These are phyloP conservation scores for Microbotryum scabiosae DNA, from an alignment of 1,284 basidiomycete species.

Conservation along the genomic window DNA sequence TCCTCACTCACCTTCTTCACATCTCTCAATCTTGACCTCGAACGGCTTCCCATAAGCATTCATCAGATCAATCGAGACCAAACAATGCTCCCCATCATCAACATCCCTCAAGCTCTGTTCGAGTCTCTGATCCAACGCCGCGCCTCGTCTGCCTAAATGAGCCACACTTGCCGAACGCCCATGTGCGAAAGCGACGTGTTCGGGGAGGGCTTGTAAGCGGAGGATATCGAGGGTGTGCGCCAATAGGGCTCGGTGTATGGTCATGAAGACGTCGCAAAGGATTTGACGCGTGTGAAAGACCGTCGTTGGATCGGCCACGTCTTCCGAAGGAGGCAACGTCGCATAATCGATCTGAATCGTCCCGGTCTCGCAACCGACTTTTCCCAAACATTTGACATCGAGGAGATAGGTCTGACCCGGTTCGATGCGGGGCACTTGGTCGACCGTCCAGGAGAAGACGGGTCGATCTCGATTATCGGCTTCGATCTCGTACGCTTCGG, in stretches of 20 bases:
- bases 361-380: slow-evolving; percentile 74
- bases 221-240: slow-evolving; percentile 73
- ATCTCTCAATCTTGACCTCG: slow-evolving; percentile 61
- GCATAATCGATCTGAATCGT: slow-evolving; percentile 73
- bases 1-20: slow-evolving; percentile 16
- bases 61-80: slow-evolving; percentile 74
- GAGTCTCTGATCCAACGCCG: slow-evolving; percentile 28
- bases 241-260: slow-evolving; percentile 77
- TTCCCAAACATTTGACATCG: slow-evolving; percentile 69
- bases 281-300: slow-evolving; percentile 72
- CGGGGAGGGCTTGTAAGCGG: slow-evolving; percentile 38
- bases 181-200: slow-evolving; percentile 1
- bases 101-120: slow-evolving; percentile 34
- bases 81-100: slow-evolving; percentile 61
- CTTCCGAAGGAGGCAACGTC: slow-evolving; percentile 56
- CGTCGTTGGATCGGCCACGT: slow-evolving; percentile 25
- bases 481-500: slow-evolving; percentile 85
- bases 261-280: slow-evolving; percentile 74
- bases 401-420: slow-evolving; percentile 64
- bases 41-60: slow-evolving; percentile 85
- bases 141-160: slow-evolving; percentile 16
- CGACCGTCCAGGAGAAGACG: slow-evolving; percentile 63
- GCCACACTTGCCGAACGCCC: slow-evolving; percentile 24
- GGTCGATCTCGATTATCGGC: slow-evolving; percentile 67
- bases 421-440: slow-evolving; percentile 49